Evolutionary conservation across 2,329 filamentous ascomycete species (phyloP), one percentile per base, ranked within the genome.

Genomic region (Chaetothyriales sp.): DNA sequence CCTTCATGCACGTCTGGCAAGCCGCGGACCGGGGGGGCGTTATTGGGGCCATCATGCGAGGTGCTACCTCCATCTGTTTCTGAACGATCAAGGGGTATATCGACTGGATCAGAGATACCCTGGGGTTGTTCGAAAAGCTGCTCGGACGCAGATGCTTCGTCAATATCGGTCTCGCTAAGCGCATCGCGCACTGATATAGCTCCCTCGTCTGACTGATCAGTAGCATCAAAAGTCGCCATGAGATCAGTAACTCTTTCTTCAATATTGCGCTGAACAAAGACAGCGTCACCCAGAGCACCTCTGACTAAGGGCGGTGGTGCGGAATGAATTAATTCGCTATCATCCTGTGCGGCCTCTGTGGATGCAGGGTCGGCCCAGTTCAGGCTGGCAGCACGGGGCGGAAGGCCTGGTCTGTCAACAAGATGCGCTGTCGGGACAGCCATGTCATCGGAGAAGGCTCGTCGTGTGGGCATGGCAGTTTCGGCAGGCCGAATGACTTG

Each of bases 401-500:
- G 52, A 12, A 49, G n/a, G 44, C 22, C n/a, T 7, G 57, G 54
- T 42, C 51, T 49, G 8, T 51, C 52, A n/a, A 46, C 28, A 1
- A 25, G 48, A 47, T 46, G 36, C 25, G 20, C 52, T 9, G 46
- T 49, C 22, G 44, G 60, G 7, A 63, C 60, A 18, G 60, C 56
- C 25, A 60, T 65, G 51, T 67, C 68, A 6, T 67, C 66, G 47
- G 70, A 55, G 3, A 57, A 22, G 19, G 52, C 51, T 43, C 55
- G 48, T 18, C 53, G 51, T 49, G 45, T 43, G 25, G 44, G 22
- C 10, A 25, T 15, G 19, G 32, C 2, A 5, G 10, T 4, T 10
- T 50, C 18, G 19, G 42, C 46, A 5, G n/a, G 32, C 12, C 9
- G 18, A 2, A 43, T 8, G 15, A 39, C 49, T 25, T 43, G 44